Percentiles rank a stretch among this genome's conserved stretches.
These are phyloP conservation scores for Lipomyces chichibuensis DNA, from an alignment of 805 yeast species.

Conservation along the genomic window DNA sequence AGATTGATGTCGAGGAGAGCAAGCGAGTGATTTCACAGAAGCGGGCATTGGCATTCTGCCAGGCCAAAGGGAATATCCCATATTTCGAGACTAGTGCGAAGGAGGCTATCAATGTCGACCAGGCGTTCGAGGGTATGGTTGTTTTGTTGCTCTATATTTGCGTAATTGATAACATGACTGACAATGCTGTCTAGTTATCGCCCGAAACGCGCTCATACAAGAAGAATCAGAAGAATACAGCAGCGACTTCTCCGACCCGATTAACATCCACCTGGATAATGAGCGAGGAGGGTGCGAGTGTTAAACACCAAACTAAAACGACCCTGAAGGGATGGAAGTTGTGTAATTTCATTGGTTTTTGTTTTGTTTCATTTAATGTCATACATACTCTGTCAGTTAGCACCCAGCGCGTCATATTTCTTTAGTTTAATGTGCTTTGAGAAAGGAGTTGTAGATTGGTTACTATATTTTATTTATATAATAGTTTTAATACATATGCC, in stretches of 20 bases:
- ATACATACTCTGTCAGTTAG: neutral
- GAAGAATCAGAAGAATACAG: slow-evolving; percentile 88
- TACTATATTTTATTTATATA: slow-evolving; percentile 2
- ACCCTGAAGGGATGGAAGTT: neutral
- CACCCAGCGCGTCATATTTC: slow-evolving; percentile 1
- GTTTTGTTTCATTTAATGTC: neutral
- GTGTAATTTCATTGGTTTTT: slow-evolving; percentile 4
- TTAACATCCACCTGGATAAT: slow-evolving; percentile 87
- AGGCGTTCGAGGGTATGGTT: slow-evolving; percentile 74
- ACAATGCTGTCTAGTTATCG: slow-evolving; percentile 55
- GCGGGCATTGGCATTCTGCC: slow-evolving; percentile 64
- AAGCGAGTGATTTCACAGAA: slow-evolving; percentile 70
- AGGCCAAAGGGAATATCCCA: slow-evolving; percentile 76
- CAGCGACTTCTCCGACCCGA: slow-evolving; percentile 95
- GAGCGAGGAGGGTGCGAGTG: slow-evolving; percentile 79
- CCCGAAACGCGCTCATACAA: slow-evolving; percentile 92
- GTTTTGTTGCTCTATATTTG: neutral
- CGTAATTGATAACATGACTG: neutral
- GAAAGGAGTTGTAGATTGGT: slow-evolving; percentile 20
- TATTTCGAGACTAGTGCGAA: slow-evolving; percentile 97
- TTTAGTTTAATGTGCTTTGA: slow-evolving; percentile 4
- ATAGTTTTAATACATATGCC: slow-evolving; percentile 5
- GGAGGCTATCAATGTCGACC: slow-evolving; percentile 91
- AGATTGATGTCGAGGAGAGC: slow-evolving; percentile 90
- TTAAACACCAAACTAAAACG: slow-evolving; percentile 42